phyloP scores from a whole-genome alignment of 2,329 filamentous ascomycete species.

The Hortaea werneckii region DNA sequence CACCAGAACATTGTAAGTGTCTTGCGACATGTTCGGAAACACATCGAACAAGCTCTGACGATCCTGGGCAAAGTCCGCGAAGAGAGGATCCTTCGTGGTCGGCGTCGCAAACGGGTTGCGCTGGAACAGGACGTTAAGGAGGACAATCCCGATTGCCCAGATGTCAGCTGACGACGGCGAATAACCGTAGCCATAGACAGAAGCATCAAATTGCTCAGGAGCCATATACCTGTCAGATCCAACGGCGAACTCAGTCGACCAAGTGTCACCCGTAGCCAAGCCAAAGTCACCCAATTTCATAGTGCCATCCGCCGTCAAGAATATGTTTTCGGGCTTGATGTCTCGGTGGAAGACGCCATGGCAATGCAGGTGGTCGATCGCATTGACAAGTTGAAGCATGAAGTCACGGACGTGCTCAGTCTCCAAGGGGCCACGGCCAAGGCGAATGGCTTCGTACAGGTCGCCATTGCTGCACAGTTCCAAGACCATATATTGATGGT shows the following conservation, averaged over 20 bases:
- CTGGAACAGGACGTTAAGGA: slow-evolving; percentile 93
- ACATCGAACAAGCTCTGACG: slow-evolving; percentile 95
- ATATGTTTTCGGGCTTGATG: slow-evolving; percentile 99
- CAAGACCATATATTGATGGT: slow-evolving; percentile 83
- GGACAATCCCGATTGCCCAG: slow-evolving; percentile 93
- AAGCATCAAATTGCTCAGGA: slow-evolving; percentile 91
- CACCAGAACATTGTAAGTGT: slow-evolving; percentile 88
- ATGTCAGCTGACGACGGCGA: slow-evolving; percentile 88
- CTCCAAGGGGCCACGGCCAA: slow-evolving; percentile 76
- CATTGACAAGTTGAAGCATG: slow-evolving; percentile 88
- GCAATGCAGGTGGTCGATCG: slow-evolving; percentile 80
- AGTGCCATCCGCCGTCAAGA: slow-evolving; percentile 71
- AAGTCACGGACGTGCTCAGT: slow-evolving; percentile 95
- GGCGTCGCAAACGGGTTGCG: slow-evolving; percentile 92
- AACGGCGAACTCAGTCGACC: slow-evolving; percentile 87
- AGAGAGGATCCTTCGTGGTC: slow-evolving; percentile 81
- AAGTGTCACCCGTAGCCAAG: slow-evolving; percentile 76
- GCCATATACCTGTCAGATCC: slow-evolving; percentile 99
- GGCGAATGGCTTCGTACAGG: slow-evolving; percentile 91
- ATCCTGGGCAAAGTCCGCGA: slow-evolving; percentile 85
- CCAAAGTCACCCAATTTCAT: slow-evolving; percentile 98
- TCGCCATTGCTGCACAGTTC: slow-evolving; percentile 95
- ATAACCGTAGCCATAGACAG: slow-evolving; percentile 62
- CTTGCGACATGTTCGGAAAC: slow-evolving; percentile 96
- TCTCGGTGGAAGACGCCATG: slow-evolving; percentile 93